Conservation (phyloP, 768 basidiomycete species). For the Lactarius deliciosus region DNA sequence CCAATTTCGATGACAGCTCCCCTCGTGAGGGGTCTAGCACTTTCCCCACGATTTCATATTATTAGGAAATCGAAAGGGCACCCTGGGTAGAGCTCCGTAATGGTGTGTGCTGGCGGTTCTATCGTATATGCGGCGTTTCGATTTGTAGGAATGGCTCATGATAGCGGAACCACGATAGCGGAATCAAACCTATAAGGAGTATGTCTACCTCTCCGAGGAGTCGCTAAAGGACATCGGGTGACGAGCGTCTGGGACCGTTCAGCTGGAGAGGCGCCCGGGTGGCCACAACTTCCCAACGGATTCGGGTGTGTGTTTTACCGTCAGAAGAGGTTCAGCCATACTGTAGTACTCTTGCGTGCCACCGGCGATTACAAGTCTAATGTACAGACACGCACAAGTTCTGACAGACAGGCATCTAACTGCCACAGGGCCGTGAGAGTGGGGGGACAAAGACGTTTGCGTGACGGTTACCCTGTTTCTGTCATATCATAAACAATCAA, state of each 20-base stretch:
- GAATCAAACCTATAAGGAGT: not conserved
- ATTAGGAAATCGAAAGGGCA: conserved; percentile 3
- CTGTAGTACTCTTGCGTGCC: not conserved
- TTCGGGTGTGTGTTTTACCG: not conserved
- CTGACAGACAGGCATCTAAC: not conserved
- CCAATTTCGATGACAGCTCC: not conserved
- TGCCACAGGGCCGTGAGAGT: conserved; percentile 9
- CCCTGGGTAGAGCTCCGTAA: not conserved
- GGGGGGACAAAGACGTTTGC: not conserved
- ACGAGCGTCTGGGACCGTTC: not conserved
- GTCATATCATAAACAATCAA: conserved; percentile 19
- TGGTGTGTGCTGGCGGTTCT: conserved; percentile 7
- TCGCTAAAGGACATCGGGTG: not conserved
- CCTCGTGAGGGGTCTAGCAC: not conserved
- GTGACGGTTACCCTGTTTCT: conserved; percentile 23
- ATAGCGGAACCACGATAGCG: not conserved
- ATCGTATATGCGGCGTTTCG: conserved; percentile 9
- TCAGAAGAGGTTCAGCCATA: not conserved
- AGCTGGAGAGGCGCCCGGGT: not conserved
- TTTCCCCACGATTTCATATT: conserved; percentile 18
- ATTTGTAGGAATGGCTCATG: not conserved
- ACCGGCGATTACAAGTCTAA: not conserved
- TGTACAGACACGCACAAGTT: not conserved
- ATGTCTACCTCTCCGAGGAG: not conserved
- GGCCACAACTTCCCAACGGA: not conserved